Base-by-base conservation (phyloP, 208 protist species). In the Acanthamoeba sp. region DNA sequence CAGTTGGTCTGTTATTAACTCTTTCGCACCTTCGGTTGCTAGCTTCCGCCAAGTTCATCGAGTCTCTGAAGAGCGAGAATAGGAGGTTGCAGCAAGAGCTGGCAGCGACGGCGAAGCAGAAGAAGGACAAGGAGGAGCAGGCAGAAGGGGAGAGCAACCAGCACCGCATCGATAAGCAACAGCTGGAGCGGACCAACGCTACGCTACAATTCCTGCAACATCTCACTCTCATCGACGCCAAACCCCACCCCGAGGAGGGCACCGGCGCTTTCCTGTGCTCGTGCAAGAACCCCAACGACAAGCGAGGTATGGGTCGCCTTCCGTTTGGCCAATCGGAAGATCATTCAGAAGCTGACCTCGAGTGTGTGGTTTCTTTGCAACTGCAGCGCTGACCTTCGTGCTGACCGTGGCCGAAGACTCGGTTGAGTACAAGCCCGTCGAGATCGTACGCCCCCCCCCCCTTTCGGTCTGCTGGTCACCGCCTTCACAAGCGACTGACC, bases 221-320 rank as follows among this genome's bases (percentile, higher is more conserved):
- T 0, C 76, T 85, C 76, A 85, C 42, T 22, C 76, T 55, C 76
- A 50, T 85, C 76, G 76, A 85, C 45, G 76, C 29, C 45, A 85
- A 85, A 27, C 76, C 76, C 18, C 45, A 85, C n/a, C 76, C 76
- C 76, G 76, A 55, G 27, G 76, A 85, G 36, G 38, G 69, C 22
- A 4, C 76, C 29, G 22, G 5, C 3, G 76, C 76, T 10, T 85
- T 85, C 45, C 42, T 85, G 18, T 85, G 76, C 76, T 50, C 45
- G n/a, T 85, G 76, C 76, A 50, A 85, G 76, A 85, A 85, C 32
- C 76, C 42, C n/a, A 32, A 32, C 22, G 76, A 85, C 42, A 85
- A 85, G 76, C 76, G 76, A 85, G 69, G 69, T 80, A 32, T 36
- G 16, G 45, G 3, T n/a, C 48, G 48, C 48, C 48, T 55, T 16